Evolutionary conservation across 1,284 basidiomycete genomes (phyloP).

Genomic region (Inonotus hispidus): DNA sequence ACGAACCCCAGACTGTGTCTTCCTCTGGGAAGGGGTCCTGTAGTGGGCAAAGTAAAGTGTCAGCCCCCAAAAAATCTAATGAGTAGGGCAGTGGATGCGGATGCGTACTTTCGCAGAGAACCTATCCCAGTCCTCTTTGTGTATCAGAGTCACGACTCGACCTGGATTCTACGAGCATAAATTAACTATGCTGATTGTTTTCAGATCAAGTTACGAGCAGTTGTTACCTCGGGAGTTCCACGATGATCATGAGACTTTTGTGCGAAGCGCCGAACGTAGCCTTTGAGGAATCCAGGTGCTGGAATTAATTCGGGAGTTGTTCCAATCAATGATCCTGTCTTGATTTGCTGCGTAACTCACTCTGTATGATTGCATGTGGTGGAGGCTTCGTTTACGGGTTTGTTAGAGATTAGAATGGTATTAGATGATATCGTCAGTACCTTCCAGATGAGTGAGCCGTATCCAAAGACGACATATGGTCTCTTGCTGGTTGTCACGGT

Average conservation of each 20-base stretch:
- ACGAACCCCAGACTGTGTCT: constrained; percentile 77
- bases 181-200: not conserved
- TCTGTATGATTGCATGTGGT: constrained; percentile 57
- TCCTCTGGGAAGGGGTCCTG: constrained; percentile 75
- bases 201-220: not conserved
- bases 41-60: not conserved
- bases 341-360: constrained; percentile 30
- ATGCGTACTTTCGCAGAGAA: constrained; percentile 56
- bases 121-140: constrained; percentile 75
- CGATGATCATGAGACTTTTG: constrained; percentile 86
- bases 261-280: constrained; percentile 81
- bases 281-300: constrained; percentile 81
- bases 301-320: not conserved
- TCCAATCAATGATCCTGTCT: not conserved
- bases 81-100: not conserved
- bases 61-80: not conserved
- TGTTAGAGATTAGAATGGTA: not conserved
- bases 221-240: constrained; percentile 66
- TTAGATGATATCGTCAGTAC: constrained; percentile 29
- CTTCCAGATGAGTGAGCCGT: constrained; percentile 81
- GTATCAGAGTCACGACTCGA: constrained; percentile 84
- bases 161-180: constrained; percentile 54
- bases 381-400: constrained; percentile 54
- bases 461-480: constrained; percentile 70
- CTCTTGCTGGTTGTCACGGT: not conserved